Conservation (phyloP, 2,329 filamentous ascomycete genomes). For the Ophiosphaerella herpotricha region DNA sequence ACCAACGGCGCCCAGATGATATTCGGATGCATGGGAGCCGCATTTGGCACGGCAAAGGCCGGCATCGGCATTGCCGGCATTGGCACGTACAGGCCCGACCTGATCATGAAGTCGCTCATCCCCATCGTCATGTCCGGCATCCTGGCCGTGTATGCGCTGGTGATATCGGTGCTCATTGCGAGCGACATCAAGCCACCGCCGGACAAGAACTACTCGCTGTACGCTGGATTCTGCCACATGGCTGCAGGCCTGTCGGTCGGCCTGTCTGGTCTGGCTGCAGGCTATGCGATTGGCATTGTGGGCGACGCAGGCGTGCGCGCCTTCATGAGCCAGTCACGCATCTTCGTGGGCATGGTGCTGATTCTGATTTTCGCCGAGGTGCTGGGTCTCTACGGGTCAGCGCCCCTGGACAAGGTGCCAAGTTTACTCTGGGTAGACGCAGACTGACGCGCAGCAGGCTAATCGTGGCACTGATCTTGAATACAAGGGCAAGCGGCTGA, state of each 20-base stretch:
- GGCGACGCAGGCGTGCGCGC: conserved; percentile 91
- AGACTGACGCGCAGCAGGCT: conserved; percentile 55
- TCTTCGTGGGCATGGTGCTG: conserved; percentile 98
- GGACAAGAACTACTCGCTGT: conserved; percentile 75
- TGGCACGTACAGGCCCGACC: conserved; percentile 80
- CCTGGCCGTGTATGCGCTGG: conserved; percentile 95
- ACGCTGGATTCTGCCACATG: conserved; percentile 92
- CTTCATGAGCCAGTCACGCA: conserved; percentile 93
- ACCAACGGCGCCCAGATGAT: conserved; percentile 63
- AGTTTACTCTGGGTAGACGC: background rate
- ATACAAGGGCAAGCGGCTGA: conserved; percentile 76
- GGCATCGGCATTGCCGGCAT: conserved; percentile 87
- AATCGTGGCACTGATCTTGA: conserved; percentile 90
- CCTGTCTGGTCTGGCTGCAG: conserved; percentile 46
- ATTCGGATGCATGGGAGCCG: conserved; percentile 79
- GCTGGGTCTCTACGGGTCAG: conserved; percentile 91
- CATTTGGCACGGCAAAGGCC: conserved; percentile 86
- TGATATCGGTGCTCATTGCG: conserved; percentile 94
- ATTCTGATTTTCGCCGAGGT: conserved; percentile 99
- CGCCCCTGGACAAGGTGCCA: background rate
- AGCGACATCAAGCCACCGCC: conserved; percentile 80
- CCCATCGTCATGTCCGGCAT: conserved; percentile 99
- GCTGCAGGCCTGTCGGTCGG: conserved; percentile 83
- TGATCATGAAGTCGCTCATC: conserved; percentile 93
- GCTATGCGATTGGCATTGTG: conserved; percentile 83